A percentile compares a stretch with the other conserved stretches of the same genome.
These are phyloP conservation scores for Alternaria infectoria DNA, from an alignment of 2,329 filamentous ascomycete species.

Conservation along the genomic window DNA sequence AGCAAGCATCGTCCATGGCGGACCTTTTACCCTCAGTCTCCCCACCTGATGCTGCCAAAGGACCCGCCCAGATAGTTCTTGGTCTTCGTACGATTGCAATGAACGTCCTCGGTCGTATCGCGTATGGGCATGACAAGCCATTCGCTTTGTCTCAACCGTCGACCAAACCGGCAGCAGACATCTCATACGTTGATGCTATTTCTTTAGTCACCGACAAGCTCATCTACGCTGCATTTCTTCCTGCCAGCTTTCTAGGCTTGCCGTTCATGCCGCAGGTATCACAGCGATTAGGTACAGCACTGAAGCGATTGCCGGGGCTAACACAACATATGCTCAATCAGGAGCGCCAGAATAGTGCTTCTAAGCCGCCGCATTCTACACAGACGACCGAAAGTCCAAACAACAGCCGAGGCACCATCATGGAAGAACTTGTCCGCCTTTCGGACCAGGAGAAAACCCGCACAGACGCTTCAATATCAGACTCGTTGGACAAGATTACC, in stretches of 20 bases:
- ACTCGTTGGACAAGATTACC: not conserved
- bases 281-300: not conserved
- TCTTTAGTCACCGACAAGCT: not conserved
- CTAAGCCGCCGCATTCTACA: not conserved
- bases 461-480: not conserved
- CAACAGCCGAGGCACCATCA: not conserved
- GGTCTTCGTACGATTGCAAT: constrained; percentile 7
- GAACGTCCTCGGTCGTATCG: constrained; percentile 6
- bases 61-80: not conserved
- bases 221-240: constrained; percentile 2
- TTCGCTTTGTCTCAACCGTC: not conserved
- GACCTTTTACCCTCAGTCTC: not conserved
- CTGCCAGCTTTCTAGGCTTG: not conserved
- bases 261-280: constrained; percentile 5
- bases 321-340: not conserved
- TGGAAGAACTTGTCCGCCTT: constrained; percentile 2
- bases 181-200: constrained; percentile 1
- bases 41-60: not conserved
- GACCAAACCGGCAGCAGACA: not conserved
- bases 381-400: not conserved
- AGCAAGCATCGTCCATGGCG: constrained; percentile 8
- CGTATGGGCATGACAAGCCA: constrained; percentile 2
- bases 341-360: not conserved
- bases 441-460: not conserved
- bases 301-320: not conserved